A percentile compares a stretch with the other conserved stretches of the same genome.
These are phyloP conservation scores for Cinchona pubescens DNA, from an alignment of 257 asterid species.

Conservation along the genomic window DNA sequence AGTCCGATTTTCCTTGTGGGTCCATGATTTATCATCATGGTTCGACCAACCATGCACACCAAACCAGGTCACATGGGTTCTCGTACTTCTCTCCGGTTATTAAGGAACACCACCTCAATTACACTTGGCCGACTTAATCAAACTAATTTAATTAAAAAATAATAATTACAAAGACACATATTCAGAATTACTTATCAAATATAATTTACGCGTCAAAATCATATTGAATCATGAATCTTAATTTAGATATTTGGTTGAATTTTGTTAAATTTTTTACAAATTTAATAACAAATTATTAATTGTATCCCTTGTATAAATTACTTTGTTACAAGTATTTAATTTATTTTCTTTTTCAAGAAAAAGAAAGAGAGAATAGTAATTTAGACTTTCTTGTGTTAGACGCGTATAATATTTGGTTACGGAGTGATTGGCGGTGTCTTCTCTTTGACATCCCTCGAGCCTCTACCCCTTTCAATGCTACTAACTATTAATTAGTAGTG, in stretches of 20 bases:
- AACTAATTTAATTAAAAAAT: too few relatives aligned
- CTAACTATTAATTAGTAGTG: not conserved
- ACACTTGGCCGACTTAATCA: not conserved
- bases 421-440: conserved; percentile 41
- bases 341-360: too few relatives aligned
- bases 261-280: too few relatives aligned
- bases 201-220: too few relatives aligned
- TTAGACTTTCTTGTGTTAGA: not conserved
- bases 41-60: not conserved
- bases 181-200: too few relatives aligned
- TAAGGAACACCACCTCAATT: not conserved
- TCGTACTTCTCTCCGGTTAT: conserved; percentile 17
- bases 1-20: not conserved
- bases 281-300: too few relatives aligned
- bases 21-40: not conserved
- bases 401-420: conserved; percentile 4
- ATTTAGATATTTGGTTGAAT: too few relatives aligned
- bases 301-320: too few relatives aligned
- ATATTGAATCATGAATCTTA: too few relatives aligned
- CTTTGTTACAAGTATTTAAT: too few relatives aligned
- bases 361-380: not conserved
- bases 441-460: conserved; percentile 16
- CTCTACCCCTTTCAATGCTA: not conserved
- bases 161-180: too few relatives aligned
- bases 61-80: conserved; percentile 18